Evolutionary conservation across 176 grass and related monocot genomes (phyloP).

Genomic region (Secale cereale): DNA sequence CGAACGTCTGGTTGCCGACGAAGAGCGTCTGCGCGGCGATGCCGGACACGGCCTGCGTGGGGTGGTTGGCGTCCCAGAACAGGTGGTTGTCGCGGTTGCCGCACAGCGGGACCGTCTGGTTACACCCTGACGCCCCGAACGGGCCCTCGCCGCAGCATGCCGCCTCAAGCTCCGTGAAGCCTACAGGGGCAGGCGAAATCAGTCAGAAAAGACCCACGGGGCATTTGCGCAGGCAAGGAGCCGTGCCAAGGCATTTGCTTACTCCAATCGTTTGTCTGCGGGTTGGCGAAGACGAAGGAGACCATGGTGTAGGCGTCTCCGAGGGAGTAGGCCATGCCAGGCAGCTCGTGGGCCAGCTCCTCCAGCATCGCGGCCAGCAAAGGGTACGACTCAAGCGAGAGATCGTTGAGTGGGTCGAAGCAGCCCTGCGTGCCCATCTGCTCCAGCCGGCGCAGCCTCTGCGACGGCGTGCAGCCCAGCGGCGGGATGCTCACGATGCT

Average conservation of each 20-base stretch:
- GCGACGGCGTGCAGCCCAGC: slow-evolving; percentile 45
- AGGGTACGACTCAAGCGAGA: slow-evolving; percentile 33
- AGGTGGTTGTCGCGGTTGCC: slow-evolving; percentile 21
- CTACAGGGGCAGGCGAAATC: background rate
- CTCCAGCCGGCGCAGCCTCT: slow-evolving; percentile 21
- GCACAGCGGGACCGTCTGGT: slow-evolving; percentile 28
- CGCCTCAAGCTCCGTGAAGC: slow-evolving; percentile 32
- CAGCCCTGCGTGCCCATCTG: slow-evolving; percentile 28
- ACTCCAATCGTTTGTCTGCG: slow-evolving; percentile 10
- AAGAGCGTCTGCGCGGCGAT: slow-evolving; percentile 48
- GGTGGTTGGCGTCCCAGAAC: slow-evolving; percentile 65
- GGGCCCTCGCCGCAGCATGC: slow-evolving; percentile 50
- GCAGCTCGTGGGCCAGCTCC: slow-evolving; percentile 17
- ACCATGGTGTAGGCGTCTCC: slow-evolving; percentile 37
- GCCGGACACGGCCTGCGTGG: slow-evolving; percentile 29
- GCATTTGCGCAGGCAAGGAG: background rate
- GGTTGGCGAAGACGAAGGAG: slow-evolving; percentile 27
- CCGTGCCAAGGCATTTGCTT: background rate
- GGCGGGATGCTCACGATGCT: slow-evolving; percentile 46
- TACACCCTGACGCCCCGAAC: slow-evolving; percentile 13
- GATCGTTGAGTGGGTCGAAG: slow-evolving; percentile 28
- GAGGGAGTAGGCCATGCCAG: slow-evolving; percentile 51
- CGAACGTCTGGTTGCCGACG: slow-evolving; percentile 26
- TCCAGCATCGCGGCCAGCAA: slow-evolving; percentile 17
- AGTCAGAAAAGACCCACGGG: background rate